phyloP scores from a whole-genome alignment of 176 grass and related monocot species.

The Musa beccarii region DNA sequence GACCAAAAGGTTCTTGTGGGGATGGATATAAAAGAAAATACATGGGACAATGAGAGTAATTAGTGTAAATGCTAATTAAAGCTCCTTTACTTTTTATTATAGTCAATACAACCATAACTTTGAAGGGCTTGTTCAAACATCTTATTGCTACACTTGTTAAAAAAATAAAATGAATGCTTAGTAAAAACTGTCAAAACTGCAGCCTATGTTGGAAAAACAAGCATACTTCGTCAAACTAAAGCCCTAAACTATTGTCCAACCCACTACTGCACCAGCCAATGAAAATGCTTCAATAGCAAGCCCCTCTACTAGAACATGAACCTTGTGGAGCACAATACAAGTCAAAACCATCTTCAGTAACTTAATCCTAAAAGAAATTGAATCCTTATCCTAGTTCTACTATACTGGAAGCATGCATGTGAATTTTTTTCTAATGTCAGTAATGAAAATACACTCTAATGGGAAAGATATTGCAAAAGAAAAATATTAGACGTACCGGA shows the following conservation, averaged over 20 bases:
- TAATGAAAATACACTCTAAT: background rate
- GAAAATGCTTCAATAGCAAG: background rate
- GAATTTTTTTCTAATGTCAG: background rate
- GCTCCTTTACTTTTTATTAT: background rate
- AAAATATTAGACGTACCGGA: constrained; percentile 45
- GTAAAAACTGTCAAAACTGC: background rate
- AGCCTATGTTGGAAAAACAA: background rate
- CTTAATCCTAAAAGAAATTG: no score
- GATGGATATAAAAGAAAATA: no score
- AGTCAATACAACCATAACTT: background rate
- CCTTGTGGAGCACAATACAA: background rate
- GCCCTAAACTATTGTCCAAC: background rate
- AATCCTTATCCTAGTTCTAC: background rate
- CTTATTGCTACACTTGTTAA: background rate
- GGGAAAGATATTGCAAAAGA: constrained; percentile 9
- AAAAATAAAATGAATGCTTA: background rate
- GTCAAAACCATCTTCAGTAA: background rate
- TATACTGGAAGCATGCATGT: background rate
- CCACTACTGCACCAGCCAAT: background rate
- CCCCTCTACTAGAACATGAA: background rate
- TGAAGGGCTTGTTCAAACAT: background rate
- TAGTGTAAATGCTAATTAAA: no score
- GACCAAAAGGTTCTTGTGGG: no score
- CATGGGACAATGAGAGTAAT: no score
- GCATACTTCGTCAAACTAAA: no score